These are phyloP conservation scores for Gentiana straminea DNA, from an alignment of 257 asterid genomes.

Conservation along the genomic window DNA sequence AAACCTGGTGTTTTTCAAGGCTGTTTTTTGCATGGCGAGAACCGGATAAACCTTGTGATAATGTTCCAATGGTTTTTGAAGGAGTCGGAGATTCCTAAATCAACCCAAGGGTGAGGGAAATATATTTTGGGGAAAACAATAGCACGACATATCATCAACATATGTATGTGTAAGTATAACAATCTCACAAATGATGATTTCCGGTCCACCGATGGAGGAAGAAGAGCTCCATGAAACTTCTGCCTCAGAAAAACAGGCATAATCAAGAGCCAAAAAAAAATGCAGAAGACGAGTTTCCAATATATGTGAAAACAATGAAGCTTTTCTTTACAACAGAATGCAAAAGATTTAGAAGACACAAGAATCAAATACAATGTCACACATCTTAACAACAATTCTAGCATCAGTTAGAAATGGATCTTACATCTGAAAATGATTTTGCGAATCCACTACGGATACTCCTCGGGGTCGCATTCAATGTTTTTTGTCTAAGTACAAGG, in stretches of 20 bases:
- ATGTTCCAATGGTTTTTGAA: constrained; percentile 57
- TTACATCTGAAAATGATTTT: constrained; percentile 74
- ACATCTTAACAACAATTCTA: background rate
- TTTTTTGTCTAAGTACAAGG: constrained; percentile 69
- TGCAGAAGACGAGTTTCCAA: background rate
- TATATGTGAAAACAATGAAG: background rate
- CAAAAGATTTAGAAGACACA: background rate
- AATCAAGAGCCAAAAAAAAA: constrained; percentile 2
- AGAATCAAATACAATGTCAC: background rate
- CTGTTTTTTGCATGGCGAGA: constrained; percentile 69
- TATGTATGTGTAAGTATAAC: background rate
- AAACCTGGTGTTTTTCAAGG: constrained; percentile 71
- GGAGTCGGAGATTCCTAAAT: constrained; percentile 96
- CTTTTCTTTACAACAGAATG: background rate
- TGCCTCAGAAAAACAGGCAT: constrained; percentile 21
- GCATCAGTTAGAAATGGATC: constrained; percentile 9
- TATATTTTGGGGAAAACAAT: background rate
- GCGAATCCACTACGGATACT: constrained; percentile 51
- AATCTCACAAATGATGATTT: constrained; percentile 63
- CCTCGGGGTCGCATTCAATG: constrained; percentile 62
- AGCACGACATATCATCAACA: too few species aligned
- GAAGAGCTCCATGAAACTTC: constrained; percentile 64
- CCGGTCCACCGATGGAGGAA: constrained; percentile 59
- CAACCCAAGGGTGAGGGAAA: constrained; percentile 10
- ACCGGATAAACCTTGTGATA: constrained; percentile 75